These are phyloP conservation scores for Pholiota molesta DNA, from an alignment of 768 basidiomycete species.

Conservation along the genomic window DNA sequence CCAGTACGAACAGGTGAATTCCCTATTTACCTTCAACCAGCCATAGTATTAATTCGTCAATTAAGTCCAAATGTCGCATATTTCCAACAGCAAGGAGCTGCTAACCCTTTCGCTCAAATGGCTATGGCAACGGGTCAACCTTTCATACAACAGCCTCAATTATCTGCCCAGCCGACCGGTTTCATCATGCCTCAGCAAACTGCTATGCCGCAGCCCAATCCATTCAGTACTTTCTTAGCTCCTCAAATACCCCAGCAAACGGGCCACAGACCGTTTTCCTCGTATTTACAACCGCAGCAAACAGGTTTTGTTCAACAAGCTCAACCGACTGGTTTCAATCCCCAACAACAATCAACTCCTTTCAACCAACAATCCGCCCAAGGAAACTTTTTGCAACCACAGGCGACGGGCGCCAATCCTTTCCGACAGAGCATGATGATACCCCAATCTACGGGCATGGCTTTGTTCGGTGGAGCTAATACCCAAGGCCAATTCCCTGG, in stretches of 20 bases:
- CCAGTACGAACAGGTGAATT: constrained; percentile 57
- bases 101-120: constrained; percentile 81
- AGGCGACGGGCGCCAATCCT: constrained; percentile 73
- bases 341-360: constrained; percentile 26
- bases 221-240: constrained; percentile 44
- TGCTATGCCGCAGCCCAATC: constrained; percentile 42
- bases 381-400: constrained; percentile 49
- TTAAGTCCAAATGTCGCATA: constrained; percentile 50
- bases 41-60: not conserved
- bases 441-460: constrained; percentile 64
- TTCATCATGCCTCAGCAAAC: constrained; percentile 54
- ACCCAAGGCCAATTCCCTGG: constrained; percentile 14
- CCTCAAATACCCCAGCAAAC: constrained; percentile 41
- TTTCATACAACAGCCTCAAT: constrained; percentile 42
- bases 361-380: constrained; percentile 34
- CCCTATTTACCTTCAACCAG: not conserved
- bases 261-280: constrained; percentile 54
- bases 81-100: constrained; percentile 58
- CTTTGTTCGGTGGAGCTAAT: constrained; percentile 38
- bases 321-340: constrained; percentile 21
- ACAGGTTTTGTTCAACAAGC: constrained; percentile 39
- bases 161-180: constrained; percentile 61
- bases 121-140: constrained; percentile 53
- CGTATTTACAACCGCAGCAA: constrained; percentile 58
- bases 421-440: constrained; percentile 82